These are phyloP conservation scores for Aspergillus alliaceus DNA, from an alignment of 2,329 filamentous ascomycete genomes.

Conservation along the genomic window DNA sequence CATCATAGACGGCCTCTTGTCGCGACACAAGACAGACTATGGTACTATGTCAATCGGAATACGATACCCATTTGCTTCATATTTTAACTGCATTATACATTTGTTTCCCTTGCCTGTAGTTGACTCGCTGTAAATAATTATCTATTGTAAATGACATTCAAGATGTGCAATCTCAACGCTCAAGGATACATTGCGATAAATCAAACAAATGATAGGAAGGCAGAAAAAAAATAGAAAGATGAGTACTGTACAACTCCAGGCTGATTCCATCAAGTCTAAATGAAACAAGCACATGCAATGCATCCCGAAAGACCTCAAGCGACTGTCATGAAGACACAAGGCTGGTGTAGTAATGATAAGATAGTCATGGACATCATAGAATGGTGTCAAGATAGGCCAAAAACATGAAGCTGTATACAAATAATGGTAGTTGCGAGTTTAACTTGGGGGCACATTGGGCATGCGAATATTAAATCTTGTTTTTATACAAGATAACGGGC, in stretches of 20 bases:
- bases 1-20: no score
- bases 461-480: not conserved
- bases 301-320: conserved; percentile 2
- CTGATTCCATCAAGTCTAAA: conserved; percentile 5
- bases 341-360: not conserved
- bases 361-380: conserved; percentile 1
- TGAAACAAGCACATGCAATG: conserved; percentile 6
- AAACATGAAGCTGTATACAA: not conserved
- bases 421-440: not conserved
- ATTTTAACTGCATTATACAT: not conserved
- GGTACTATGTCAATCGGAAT: not conserved
- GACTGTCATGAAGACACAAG: conserved; percentile 2
- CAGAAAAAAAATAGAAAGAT: not conserved
- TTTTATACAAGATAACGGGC: not conserved
- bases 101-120: not conserved
- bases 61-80: conserved; percentile 3
- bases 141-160: conserved; percentile 3
- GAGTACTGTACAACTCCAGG: conserved; percentile 13
- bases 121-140: conserved; percentile 5
- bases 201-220: not conserved
- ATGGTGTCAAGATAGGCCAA: not conserved
- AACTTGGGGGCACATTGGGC: not conserved
- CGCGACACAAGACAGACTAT: no score
- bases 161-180: conserved; percentile 8
- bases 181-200: not conserved